These are phyloP conservation scores for Pyrenophora seminiperda DNA, from an alignment of 2,329 filamentous ascomycete species.

Conservation along the genomic window DNA sequence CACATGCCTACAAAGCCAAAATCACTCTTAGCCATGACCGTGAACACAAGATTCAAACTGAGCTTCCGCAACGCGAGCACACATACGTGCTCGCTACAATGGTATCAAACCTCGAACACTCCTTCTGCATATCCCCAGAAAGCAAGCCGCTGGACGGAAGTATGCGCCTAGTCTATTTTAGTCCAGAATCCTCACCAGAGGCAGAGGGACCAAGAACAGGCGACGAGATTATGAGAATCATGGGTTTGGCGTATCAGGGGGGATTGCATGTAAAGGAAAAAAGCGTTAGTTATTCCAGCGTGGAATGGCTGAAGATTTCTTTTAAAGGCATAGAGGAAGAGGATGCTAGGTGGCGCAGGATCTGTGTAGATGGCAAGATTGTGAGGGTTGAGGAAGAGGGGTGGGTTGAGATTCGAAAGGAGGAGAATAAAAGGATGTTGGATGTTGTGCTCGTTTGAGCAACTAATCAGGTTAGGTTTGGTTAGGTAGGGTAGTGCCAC, in stretches of 20 bases:
- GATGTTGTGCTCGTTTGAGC: constrained; percentile 37
- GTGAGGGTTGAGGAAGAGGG: constrained; percentile 73
- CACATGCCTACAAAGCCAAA: constrained; percentile 63
- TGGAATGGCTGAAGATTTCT: constrained; percentile 69
- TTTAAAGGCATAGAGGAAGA: constrained; percentile 63
- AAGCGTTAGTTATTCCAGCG: constrained; percentile 70
- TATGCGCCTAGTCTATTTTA: constrained; percentile 77
- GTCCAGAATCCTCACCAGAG: no score
- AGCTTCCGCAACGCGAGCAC: constrained; percentile 58
- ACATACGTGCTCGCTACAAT: constrained; percentile 77
- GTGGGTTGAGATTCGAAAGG: constrained; percentile 68
- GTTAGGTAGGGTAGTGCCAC: no score
- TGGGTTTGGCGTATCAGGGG: constrained; percentile 66
- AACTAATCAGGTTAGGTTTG: not conserved
- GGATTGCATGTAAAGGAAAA: constrained; percentile 61
- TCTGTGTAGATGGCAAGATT: constrained; percentile 92
- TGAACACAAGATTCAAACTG: no score
- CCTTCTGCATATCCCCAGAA: constrained; percentile 79
- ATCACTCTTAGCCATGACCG: constrained; percentile 57
- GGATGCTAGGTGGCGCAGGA: constrained; percentile 76
- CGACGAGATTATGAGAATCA: constrained; percentile 74
- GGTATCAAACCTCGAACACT: constrained; percentile 80
- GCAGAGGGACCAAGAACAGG: constrained; percentile 64
- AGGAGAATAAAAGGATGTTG: constrained; percentile 52
- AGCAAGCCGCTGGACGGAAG: constrained; percentile 72